Evolutionary conservation across 345 rosid species (phyloP), one percentile per base, ranked within the genome.

Genomic region (Hibiscus trionum): DNA sequence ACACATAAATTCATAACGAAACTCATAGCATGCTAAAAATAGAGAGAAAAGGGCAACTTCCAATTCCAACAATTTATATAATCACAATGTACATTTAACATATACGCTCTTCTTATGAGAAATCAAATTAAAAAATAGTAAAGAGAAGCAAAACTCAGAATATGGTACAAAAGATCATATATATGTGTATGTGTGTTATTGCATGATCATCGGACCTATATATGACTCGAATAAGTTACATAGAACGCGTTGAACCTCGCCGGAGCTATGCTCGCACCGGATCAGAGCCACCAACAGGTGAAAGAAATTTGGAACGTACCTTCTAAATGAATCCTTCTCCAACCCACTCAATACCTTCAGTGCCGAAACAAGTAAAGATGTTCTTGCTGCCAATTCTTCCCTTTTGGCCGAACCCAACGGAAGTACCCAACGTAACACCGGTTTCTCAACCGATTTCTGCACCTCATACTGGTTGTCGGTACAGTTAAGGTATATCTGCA

Each of bases 331-430:
- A 61, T 84, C 85, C 73, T 80, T 75, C 61, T 86, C 86, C 75
- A 94, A 73, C 52, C 82, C 84, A 72, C 80, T 82, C 75, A 91
- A 62, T 11, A 73, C 76, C 78, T 80, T 77, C 81, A 94, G 73
- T 4, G 97, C 91, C 6, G 89, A 79, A 52, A 90, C 83, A 8
- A 86, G 80, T 73, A 94, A 75, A 0, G 90, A 44, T 9, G 96
- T 90, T 74, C 98, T 87, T 10, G 90, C 95, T 9, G 85, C 86
- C 76, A 91, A 73, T 85, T 94, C 98, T 76, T 91, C 98, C 88
- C 87, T 94, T 69, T 82, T 87, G 1, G 90, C 88, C 11, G 90
- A 77, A 50, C 95, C 88, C 67, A 86, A 74, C 0, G 96, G 96
- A 58, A 91, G 91, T 62, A 86, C 80, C 91, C 93, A 90, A n/a